Base-by-base conservation (phyloP, 129 eudicot species). In the Erigeron canadensis region DNA sequence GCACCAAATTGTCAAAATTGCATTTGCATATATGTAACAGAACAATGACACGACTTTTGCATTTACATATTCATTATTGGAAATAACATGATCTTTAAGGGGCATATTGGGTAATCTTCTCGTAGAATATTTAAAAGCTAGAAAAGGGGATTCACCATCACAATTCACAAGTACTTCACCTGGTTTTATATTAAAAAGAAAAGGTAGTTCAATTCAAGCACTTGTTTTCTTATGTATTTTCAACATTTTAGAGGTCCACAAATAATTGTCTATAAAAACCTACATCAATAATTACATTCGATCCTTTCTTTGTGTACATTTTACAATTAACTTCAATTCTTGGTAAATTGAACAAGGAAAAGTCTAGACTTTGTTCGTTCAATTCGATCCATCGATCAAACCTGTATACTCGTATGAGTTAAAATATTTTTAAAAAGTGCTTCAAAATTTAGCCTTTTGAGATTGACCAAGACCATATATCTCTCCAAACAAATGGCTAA, bases 241-340 rank as follows among this genome's bases (percentile, higher is more conserved):
- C 90, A 84, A 80, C 85, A 80, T 78, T 82, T 87, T 62, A 51
- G 23, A n/a, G 91, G 85, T 84, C 89, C 92, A 84, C 86, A 77
- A 51, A 71, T 79, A 44, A 77, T 58, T 67, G 71, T 72, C 70
- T 63, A 41, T 80, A 42, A 46, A 46, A 74, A 73, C 73, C 46
- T 57, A 54, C 78, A 66, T 67, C 76, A 59, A 79, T 77, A 75
- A 76, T 83, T 71, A 81, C 81, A 79, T 81, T 85, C n/a, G n/a
- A n/a, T n/a, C 89, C 70, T 79, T 61, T 65, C 84, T 74, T 76
- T 67, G 13, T 67, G 16, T 67, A 23, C 1, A 67, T 11, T 58
- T 19, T 56, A 16, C 28, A 8, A 8, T 3, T 51, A 17, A 11
- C 4, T 18, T n/a, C 61, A 55, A 2, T 56, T 18, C 37, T 37